phyloP scores from a whole-genome alignment of 1,139 yeast genomes.

The Pichia sp. region DNA sequence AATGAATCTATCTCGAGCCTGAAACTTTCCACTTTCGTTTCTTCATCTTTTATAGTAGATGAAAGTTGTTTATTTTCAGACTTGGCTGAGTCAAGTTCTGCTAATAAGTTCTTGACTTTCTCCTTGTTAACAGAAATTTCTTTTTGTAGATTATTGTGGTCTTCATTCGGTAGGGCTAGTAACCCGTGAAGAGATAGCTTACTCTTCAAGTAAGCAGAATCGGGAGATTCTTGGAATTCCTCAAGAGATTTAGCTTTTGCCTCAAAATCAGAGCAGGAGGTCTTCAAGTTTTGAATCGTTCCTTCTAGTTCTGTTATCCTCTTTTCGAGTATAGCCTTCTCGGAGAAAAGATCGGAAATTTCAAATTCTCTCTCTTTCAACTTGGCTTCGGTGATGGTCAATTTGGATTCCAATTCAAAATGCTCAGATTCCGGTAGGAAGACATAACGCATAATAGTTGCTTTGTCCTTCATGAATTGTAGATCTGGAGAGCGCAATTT shows the following conservation, averaged over 20 bases:
- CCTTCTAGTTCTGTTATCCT: constrained; percentile 26
- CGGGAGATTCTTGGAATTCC: constrained; percentile 28
- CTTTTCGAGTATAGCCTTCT: constrained; percentile 5
- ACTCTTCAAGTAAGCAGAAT: constrained; percentile 31
- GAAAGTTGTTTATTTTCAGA: not conserved
- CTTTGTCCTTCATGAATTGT: constrained; percentile 27
- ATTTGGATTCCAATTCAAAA: constrained; percentile 24
- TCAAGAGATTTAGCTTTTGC: constrained; percentile 5
- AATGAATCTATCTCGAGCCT: not conserved
- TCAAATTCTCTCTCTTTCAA: constrained; percentile 5
- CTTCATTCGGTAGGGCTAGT: constrained; percentile 6
- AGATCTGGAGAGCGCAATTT: constrained; percentile 13
- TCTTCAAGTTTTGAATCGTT: constrained; percentile 20
- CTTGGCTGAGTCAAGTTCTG: not conserved
- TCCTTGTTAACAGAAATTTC: not conserved
- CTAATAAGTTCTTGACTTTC: not conserved
- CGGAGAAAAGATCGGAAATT: not conserved
- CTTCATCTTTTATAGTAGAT: not conserved
- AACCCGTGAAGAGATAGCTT: constrained; percentile 17
- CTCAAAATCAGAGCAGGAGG: constrained; percentile 8
- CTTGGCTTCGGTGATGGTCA: constrained; percentile 8
- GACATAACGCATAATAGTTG: constrained; percentile 29
- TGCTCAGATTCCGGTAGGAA: constrained; percentile 31
- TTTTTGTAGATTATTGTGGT: constrained; percentile 2
- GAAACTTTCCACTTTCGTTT: constrained; percentile 6